A percentile compares a stretch with the other conserved stretches of the same genome.
Evolutionary conservation across 306 rosid genomes (phyloP).

Genomic region (Trifolium pratense): DNA sequence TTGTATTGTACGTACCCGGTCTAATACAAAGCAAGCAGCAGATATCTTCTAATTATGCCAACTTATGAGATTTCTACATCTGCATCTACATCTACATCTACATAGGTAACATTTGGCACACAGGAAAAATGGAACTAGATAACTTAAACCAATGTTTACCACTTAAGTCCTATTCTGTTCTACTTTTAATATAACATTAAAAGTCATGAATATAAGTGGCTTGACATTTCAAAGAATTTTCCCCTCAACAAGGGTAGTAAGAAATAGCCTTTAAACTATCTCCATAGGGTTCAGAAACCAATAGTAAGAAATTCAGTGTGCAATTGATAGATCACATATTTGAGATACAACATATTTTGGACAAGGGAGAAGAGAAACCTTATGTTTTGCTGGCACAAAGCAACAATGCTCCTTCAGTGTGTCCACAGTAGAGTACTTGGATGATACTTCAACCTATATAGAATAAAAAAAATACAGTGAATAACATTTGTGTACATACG

Average conservation of each 20-base stretch:
- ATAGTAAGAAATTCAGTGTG: background rate
- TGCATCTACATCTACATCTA: too few species aligned
- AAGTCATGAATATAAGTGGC: too few species aligned
- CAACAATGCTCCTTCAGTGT: conserved; percentile 81
- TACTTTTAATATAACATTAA: background rate
- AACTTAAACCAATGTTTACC: background rate
- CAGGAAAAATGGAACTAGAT: background rate
- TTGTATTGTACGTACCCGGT: too few species aligned
- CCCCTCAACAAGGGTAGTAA: background rate
- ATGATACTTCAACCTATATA: conserved; percentile 81
- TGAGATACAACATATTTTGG: conserved; percentile 15
- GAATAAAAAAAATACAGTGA: conserved; percentile 29
- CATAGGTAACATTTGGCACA: background rate
- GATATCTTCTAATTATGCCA: background rate
- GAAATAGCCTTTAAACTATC: background rate
- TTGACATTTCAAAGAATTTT: background rate
- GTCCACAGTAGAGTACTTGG: conserved; percentile 90
- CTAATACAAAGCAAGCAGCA: too few species aligned
- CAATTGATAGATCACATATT: too few species aligned
- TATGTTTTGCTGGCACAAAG: conserved; percentile 72
- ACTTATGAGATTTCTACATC: background rate
- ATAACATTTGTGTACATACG: too few species aligned
- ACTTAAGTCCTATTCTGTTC: too few species aligned
- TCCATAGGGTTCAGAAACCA: background rate
- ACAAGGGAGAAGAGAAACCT: conserved; percentile 53